phyloP scores from a whole-genome alignment of 2,329 filamentous ascomycete genomes.

The Fulvia fulva region DNA sequence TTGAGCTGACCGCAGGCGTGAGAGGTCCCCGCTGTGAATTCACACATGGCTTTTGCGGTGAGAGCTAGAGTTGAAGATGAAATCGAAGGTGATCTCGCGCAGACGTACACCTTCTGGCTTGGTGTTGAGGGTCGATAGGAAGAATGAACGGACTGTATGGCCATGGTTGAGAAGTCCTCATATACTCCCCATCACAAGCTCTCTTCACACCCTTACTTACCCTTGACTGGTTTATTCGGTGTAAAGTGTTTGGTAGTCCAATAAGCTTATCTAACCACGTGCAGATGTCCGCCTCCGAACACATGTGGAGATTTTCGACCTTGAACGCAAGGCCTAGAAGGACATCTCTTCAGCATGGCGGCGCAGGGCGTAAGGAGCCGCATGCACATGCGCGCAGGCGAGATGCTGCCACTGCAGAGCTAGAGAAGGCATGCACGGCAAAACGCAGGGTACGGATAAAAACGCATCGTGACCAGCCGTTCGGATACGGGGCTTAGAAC shows the following conservation, averaged over 20 bases:
- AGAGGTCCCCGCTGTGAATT: conserved; percentile 4
- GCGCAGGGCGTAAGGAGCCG: no score
- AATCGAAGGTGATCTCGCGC: no score
- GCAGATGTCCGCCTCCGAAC: not conserved
- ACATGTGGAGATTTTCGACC: not conserved
- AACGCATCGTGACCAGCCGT: not conserved
- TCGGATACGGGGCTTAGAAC: not conserved
- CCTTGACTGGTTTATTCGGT: not conserved
- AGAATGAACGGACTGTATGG: not conserved
- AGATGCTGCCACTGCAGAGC: not conserved
- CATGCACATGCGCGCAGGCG: not conserved
- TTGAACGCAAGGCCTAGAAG: not conserved
- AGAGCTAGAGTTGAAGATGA: not conserved
- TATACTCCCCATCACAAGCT: not conserved
- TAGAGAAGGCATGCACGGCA: not conserved
- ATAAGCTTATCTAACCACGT: not conserved
- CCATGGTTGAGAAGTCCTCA: not conserved
- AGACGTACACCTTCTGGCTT: no score
- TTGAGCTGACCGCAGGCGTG: conserved; percentile 8
- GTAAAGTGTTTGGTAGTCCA: not conserved
- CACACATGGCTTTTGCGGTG: conserved; percentile 7
- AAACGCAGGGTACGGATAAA: not conserved
- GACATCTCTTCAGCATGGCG: no score
- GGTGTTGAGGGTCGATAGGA: not conserved
- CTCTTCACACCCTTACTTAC: not conserved